phyloP scores from a whole-genome alignment of 768 basidiomycete genomes.

The Rhizopogon salebrosus region DNA sequence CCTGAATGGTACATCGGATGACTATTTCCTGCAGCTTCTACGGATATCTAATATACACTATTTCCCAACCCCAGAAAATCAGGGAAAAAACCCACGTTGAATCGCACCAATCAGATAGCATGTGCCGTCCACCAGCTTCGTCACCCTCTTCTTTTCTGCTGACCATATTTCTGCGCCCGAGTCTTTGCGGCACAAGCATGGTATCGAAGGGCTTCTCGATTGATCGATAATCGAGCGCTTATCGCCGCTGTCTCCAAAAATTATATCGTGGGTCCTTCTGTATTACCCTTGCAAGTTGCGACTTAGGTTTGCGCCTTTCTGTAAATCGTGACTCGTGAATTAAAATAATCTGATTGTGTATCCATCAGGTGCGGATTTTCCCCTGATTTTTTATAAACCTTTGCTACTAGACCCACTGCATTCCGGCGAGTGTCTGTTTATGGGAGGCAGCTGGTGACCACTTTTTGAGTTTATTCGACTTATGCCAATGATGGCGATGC shows the following conservation, averaged over 20 bases:
- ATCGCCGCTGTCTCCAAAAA: slow-evolving; percentile 9
- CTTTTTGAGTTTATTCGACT: background rate
- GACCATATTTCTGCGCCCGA: slow-evolving; percentile 19
- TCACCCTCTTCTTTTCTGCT: slow-evolving; percentile 17
- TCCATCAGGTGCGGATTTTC: background rate
- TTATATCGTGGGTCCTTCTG: background rate
- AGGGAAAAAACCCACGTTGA: background rate
- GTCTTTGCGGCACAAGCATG: slow-evolving; percentile 5
- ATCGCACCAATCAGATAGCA: slow-evolving; percentile 1
- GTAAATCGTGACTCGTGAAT: background rate
- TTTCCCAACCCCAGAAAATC: slow-evolving; percentile 1
- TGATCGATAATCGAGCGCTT: slow-evolving; percentile 21
- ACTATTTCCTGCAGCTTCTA: background rate
- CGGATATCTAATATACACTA: background rate
- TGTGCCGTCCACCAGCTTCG: slow-evolving; percentile 6
- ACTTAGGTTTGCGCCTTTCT: background rate
- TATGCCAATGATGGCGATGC: too few relatives aligned
- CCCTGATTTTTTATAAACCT: background rate
- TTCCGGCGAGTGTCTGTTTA: background rate
- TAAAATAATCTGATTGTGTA: background rate
- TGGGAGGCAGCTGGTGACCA: background rate
- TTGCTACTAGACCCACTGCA: background rate
- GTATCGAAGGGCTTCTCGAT: slow-evolving; percentile 11
- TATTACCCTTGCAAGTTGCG: background rate
- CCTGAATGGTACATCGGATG: background rate